These are phyloP conservation scores for Cordyceps militaris DNA, from an alignment of 2,329 filamentous ascomycete species.

Conservation along the genomic window DNA sequence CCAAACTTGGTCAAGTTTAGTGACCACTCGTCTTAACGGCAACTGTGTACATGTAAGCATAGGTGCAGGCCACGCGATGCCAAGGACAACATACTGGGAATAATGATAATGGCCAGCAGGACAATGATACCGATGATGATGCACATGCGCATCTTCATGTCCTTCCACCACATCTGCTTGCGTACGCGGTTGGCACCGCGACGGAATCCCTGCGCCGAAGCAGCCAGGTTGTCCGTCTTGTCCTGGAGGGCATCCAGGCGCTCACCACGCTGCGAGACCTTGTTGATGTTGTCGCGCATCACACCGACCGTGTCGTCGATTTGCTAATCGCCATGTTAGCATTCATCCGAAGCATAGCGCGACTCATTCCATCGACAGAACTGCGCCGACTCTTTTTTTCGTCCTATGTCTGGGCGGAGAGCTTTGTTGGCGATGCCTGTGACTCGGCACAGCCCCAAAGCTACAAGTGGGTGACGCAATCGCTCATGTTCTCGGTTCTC, in stretches of 20 bases:
- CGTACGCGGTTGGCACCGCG: conserved; percentile 92
- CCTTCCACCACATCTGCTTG: conserved; percentile 99
- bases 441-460: not conserved
- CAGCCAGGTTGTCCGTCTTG: conserved; percentile 90
- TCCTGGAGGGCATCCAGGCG: conserved; percentile 81
- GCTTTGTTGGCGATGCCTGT: not conserved
- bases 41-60: not conserved
- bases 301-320: conserved; percentile 92
- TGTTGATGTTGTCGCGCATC: conserved; percentile 97
- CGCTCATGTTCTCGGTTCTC: not conserved
- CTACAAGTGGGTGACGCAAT: conserved; percentile 4
- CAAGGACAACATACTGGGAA: conserved; percentile 45
- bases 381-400: not conserved
- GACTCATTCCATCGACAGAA: not conserved
- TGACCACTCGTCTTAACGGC: conserved; percentile 16
- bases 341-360: not conserved
- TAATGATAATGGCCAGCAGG: conserved; percentile 86
- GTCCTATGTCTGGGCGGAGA: not conserved
- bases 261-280: conserved; percentile 88
- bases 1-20: not conserved
- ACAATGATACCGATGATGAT: conserved; percentile 86
- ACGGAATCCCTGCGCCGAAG: conserved; percentile 91
- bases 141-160: conserved; percentile 99
- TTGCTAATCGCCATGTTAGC: conserved; percentile 58
- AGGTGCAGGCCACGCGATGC: not conserved